A percentile compares a stretch with the other conserved stretches of the same genome.
phyloP scores from a whole-genome alignment of 441 rosid genomes.

The Gossypium trilobum region DNA sequence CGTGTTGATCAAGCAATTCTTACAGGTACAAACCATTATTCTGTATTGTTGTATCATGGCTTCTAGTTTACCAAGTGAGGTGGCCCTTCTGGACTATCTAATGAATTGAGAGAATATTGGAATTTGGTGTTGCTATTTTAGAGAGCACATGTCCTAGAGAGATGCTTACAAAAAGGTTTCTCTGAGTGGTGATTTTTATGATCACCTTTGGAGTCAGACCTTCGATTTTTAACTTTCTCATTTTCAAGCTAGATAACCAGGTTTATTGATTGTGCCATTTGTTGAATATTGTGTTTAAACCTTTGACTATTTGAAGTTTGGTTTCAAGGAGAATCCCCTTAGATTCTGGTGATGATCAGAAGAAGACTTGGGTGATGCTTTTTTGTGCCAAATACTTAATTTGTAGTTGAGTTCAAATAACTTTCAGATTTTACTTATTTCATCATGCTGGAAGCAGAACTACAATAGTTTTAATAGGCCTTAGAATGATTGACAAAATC shows the following conservation, averaged over 20 bases:
- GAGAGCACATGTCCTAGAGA: neutral
- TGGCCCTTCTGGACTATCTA: neutral
- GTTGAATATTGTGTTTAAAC: neutral
- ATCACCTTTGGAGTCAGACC: neutral
- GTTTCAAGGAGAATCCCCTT: neutral
- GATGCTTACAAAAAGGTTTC: neutral
- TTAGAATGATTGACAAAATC: neutral
- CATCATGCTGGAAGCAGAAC: neutral
- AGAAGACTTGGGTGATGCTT: neutral
- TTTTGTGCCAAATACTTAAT: neutral
- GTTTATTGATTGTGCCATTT: neutral
- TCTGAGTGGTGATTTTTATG: neutral
- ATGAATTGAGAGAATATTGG: neutral
- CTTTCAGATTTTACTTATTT: neutral
- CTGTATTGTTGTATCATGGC: neutral
- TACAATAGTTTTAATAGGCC: neutral
- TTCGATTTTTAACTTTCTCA: neutral
- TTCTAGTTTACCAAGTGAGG: neutral
- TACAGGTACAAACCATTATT: constrained; percentile 48
- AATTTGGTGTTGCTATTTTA: neutral
- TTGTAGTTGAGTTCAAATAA: neutral
- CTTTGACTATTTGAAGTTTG: neutral
- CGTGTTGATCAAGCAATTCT: constrained; percentile 98
- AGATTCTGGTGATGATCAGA: neutral
- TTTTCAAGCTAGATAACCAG: neutral